Evolutionary conservation across 768 basidiomycete genomes (phyloP), one percentile per base, ranked within the genome.

Genomic region (Candolleomyces eurysporus): DNA sequence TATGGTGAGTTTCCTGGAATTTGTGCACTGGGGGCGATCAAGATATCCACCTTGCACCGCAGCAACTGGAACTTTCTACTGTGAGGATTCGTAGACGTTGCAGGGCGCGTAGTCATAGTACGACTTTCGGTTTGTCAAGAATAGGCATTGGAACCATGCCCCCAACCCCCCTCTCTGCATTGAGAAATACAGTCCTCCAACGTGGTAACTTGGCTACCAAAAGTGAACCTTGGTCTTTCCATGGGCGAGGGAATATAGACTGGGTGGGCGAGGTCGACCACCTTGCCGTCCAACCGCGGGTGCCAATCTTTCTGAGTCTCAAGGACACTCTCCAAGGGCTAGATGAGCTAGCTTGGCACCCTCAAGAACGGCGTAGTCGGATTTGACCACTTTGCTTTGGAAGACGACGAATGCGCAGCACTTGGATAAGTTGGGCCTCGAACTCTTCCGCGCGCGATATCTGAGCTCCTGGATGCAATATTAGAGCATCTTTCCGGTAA

Each of bases 221-320:
- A 51, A 5, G 36, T 39, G 58, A 21, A 69, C 61, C 7, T 60
- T 57, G 0, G 72, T 74, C 31, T 65, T 66, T 14, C 69, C 75
- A 58, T 78, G 77, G 16, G 73, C 65, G 0, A 79, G 55, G 21
- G 71, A 71, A 64, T 71, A 81, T 1, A 81, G 71, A 8, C 79
- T 75, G 46, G 80, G 57, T 81, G 79, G 2, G 79, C 75, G 49
- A 81, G 71, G 60, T 81, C 79, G 19, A 81, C 74, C 0, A 81
- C 79, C 53, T 74, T 75, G 1, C 69, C 65, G 59, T 80, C 67
- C 0, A 77, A 76, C 3, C 73, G 71, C 1, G 79, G 79, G 64
- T 80, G 79, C 80, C 79, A 82, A 64, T 82, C 80, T 26, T 74
- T 71, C 62, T 72, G 32, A 0, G 68, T 64, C 5, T 72, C 73